Percentiles rank a stretch among this genome's conserved stretches.
These are phyloP conservation scores for Flaveria bidentis DNA, from an alignment of 129 eudicot species.

Conservation along the genomic window DNA sequence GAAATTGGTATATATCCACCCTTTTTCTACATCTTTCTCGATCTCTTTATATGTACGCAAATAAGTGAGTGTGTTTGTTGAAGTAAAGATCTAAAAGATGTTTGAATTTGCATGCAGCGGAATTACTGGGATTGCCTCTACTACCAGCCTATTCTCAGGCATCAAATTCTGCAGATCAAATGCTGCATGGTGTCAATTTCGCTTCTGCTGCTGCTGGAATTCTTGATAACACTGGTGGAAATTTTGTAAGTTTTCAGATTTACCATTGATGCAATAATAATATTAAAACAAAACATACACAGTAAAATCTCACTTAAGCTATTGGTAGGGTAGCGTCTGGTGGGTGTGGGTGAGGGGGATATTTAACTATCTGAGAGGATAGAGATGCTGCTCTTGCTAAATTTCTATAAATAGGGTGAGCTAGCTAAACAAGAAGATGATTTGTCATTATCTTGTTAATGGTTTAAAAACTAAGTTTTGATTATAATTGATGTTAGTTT, in stretches of 20 bases:
- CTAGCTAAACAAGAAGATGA: conserved; percentile 5
- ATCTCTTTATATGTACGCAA: background rate
- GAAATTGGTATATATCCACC: conserved; percentile 49
- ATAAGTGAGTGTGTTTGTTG: background rate
- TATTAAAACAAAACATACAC: no score
- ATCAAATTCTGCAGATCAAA: conserved; percentile 51
- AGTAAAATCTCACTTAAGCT: no score
- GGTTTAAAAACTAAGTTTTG: background rate
- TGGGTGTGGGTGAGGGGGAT: no score
- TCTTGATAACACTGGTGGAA: conserved; percentile 82
- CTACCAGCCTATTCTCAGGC: conserved; percentile 74
- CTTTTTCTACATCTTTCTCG: no score
- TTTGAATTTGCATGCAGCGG: conserved; percentile 52
- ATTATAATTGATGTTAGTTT: conserved; percentile 11
- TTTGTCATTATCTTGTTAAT: background rate
- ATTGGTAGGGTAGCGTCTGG: no score
- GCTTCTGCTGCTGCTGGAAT: conserved; percentile 99
- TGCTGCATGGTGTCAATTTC: conserved; percentile 82
- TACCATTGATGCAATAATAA: background rate
- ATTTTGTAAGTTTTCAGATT: conserved; percentile 59
- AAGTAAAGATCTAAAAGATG: conserved; percentile 7
- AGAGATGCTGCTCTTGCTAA: no score
- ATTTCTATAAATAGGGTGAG: background rate
- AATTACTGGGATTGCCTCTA: conserved; percentile 70
- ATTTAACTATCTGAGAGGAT: no score